These are phyloP conservation scores for Pseudonectria buxi DNA, from an alignment of 2,329 filamentous ascomycete species.

Conservation along the genomic window DNA sequence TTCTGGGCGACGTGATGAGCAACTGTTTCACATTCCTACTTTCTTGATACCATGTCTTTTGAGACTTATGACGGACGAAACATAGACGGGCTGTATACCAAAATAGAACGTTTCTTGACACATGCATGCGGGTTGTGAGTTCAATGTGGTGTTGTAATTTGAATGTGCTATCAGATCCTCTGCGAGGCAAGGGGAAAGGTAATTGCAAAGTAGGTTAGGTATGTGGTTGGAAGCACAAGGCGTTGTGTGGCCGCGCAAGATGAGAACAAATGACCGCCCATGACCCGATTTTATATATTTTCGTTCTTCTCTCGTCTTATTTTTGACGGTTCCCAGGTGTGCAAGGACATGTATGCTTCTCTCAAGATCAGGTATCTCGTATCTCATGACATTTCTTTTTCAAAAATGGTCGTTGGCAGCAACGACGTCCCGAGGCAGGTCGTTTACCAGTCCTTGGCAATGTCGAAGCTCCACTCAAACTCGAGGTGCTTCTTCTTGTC, in stretches of 20 bases:
- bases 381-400: neutral
- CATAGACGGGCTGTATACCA: too few relatives aligned
- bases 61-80: too few relatives aligned
- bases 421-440: neutral
- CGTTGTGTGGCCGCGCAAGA: too few relatives aligned
- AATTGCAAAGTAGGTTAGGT: neutral
- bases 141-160: too few relatives aligned
- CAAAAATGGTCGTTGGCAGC: slow-evolving; percentile 4
- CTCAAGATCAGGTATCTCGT: slow-evolving; percentile 3
- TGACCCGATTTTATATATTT: neutral
- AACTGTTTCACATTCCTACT: too few relatives aligned
- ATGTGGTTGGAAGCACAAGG: neutral
- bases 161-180: too few relatives aligned
- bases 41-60: too few relatives aligned
- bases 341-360: neutral
- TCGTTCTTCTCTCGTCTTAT: neutral
- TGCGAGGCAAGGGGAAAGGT: too few relatives aligned
- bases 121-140: too few relatives aligned
- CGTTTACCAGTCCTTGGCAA: slow-evolving; percentile 86
- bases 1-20: too few relatives aligned
- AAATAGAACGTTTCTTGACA: too few relatives aligned
- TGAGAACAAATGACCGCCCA: too few relatives aligned
- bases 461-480: slow-evolving; percentile 96
- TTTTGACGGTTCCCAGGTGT: slow-evolving; percentile 1
- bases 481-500: slow-evolving; percentile 84